These are phyloP conservation scores for Candida adriatica DNA, from an alignment of 805 yeast species.

Conservation along the genomic window DNA sequence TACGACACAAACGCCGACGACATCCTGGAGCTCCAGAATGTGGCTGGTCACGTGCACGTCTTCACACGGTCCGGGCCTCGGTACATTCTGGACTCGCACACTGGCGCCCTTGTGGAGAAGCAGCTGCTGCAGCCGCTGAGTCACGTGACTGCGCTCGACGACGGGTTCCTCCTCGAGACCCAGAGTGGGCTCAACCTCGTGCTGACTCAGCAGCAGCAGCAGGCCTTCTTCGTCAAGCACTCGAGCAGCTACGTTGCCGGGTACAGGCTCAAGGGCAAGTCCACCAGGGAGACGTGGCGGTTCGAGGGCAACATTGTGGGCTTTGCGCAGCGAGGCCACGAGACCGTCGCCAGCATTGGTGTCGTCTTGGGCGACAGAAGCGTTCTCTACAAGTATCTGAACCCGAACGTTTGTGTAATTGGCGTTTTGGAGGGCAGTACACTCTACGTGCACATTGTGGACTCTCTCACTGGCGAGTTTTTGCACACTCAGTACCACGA, in stretches of 20 bases:
- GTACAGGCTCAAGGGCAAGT: slow-evolving; percentile 12
- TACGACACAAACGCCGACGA: slow-evolving; percentile 18
- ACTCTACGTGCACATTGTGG: slow-evolving; percentile 50
- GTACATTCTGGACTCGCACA: slow-evolving; percentile 18
- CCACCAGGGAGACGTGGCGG: slow-evolving; percentile 32
- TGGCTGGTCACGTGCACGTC: slow-evolving; percentile 10
- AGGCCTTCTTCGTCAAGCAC: slow-evolving; percentile 19
- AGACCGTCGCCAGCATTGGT: slow-evolving; percentile 54
- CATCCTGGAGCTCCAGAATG: slow-evolving; percentile 20
- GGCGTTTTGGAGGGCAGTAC: slow-evolving; percentile 30
- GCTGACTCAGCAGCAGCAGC: slow-evolving; percentile 4
- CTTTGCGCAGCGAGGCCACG: slow-evolving; percentile 32
- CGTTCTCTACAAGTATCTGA: slow-evolving; percentile 76
- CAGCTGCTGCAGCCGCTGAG: slow-evolving; percentile 11
- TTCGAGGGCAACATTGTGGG: slow-evolving; percentile 30
- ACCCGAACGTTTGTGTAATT: slow-evolving; percentile 58
- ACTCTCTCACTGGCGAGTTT: slow-evolving; percentile 62
- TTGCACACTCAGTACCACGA: slow-evolving; percentile 39
- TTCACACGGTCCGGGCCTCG: slow-evolving; percentile 18
- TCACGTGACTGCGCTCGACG: slow-evolving; percentile 11
- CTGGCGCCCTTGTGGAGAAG: slow-evolving; percentile 23
- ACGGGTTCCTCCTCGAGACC: slow-evolving; percentile 14
- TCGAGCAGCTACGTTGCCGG: slow-evolving; percentile 22
- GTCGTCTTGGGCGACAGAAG: slow-evolving; percentile 60
- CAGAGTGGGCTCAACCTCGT: slow-evolving; percentile 15